These are phyloP conservation scores for Moringa oleifera DNA, from an alignment of 345 rosid genomes.

Conservation along the genomic window DNA sequence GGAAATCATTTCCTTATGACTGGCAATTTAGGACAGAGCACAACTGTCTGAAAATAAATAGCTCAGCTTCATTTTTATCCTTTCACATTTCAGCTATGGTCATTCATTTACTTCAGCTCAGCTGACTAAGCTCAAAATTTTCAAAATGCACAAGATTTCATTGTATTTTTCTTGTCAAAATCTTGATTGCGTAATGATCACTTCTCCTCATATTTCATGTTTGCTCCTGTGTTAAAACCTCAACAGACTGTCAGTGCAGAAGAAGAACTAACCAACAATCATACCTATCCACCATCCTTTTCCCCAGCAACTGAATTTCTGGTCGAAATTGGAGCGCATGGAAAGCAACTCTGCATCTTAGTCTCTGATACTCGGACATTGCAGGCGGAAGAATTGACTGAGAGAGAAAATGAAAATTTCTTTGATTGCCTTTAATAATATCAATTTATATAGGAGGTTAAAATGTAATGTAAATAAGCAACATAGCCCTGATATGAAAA, in stretches of 20 bases:
- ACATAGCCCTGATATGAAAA: neutral
- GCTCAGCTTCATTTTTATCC: too few relatives aligned
- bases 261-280: conserved; percentile 3
- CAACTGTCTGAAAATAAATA: neutral
- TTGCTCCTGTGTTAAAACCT: too few relatives aligned
- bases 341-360: conserved; percentile 94
- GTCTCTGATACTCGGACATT: conserved; percentile 85
- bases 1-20: neutral
- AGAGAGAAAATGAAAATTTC: conserved; percentile 20
- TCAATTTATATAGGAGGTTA: neutral
- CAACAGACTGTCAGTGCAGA: too few relatives aligned
- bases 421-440: neutral
- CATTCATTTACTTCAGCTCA: neutral
- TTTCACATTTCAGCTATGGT: neutral
- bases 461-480: neutral
- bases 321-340: conserved; percentile 92
- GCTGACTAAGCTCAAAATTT: neutral
- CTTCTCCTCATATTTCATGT: too few relatives aligned
- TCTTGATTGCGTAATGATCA: too few relatives aligned
- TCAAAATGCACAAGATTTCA: neutral
- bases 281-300: conserved; percentile 83
- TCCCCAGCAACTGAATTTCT: conserved; percentile 76
- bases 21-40: neutral
- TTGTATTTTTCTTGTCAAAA: too few relatives aligned
- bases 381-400: conserved; percentile 80